Conservation (phyloP, 2,329 filamentous ascomycete species). For the Diaporthe humulicola region DNA sequence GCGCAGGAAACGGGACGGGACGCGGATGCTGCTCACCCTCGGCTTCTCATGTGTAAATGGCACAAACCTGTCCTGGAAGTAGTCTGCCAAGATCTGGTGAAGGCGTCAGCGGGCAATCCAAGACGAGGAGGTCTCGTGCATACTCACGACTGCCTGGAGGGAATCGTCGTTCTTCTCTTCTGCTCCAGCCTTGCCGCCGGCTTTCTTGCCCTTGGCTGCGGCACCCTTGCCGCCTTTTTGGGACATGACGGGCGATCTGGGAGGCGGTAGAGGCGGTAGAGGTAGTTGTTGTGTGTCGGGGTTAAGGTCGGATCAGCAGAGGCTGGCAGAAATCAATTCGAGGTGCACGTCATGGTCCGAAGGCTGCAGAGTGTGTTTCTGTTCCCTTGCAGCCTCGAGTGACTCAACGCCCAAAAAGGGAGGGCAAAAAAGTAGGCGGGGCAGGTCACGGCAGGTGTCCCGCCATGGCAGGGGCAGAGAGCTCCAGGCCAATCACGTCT, state of each 20-base stretch:
- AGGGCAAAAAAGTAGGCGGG: conserved; percentile 32
- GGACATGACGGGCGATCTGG: conserved; percentile 54
- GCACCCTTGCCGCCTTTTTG: conserved; percentile 53
- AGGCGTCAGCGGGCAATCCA: conserved; percentile 42
- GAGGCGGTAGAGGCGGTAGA: not conserved
- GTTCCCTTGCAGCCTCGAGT: conserved; percentile 11
- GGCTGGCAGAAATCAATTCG: not conserved
- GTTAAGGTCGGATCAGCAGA: not conserved
- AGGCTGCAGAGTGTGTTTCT: not conserved
- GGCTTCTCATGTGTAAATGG: conserved; percentile 92
- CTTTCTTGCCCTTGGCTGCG: conserved; percentile 65
- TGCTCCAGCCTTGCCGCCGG: conserved; percentile 58
- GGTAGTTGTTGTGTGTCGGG: not conserved
- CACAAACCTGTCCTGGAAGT: conserved; percentile 91
- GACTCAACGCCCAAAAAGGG: conserved; percentile 30
- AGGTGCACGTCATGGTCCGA: conserved; percentile 21
- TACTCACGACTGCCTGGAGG: conserved; percentile 68
- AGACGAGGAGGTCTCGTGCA: conserved; percentile 42
- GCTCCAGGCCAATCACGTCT: conserved; percentile 9
- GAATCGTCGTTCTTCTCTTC: conserved; percentile 71
- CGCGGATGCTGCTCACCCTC: conserved; percentile 69
- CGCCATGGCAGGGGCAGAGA: conserved; percentile 23
- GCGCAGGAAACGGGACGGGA: conserved; percentile 11
- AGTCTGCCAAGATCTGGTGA: conserved; percentile 86
- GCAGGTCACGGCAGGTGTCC: conserved; percentile 10